These are phyloP conservation scores for Leucoagaricus sp. DNA, from an alignment of 1,284 basidiomycete species.

Conservation along the genomic window DNA sequence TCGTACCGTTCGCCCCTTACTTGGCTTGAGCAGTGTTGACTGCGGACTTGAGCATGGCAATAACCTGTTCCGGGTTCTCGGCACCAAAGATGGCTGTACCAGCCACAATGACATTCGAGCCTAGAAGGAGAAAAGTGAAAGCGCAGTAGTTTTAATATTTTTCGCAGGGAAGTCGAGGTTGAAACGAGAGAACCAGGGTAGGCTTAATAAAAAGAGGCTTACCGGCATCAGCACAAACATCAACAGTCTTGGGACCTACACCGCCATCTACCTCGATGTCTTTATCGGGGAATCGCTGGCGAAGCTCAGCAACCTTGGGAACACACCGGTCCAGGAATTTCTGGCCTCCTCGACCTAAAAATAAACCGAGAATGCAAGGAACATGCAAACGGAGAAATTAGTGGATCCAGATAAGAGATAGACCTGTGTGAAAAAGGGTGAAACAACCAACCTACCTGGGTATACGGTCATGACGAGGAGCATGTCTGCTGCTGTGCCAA, in stretches of 20 bases:
- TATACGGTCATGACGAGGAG: conserved; percentile 97
- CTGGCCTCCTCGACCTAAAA: conserved; percentile 86
- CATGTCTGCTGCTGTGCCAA: conserved; percentile 85
- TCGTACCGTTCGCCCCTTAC: conserved; percentile 17
- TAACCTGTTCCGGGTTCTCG: conserved; percentile 77
- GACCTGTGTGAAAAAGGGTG: background rate
- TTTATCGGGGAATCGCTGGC: conserved; percentile 86
- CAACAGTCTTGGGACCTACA: conserved; percentile 90
- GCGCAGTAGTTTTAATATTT: conserved; percentile 9
- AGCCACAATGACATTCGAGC: conserved; percentile 97
- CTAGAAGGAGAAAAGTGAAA: conserved; percentile 41
- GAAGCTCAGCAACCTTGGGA: conserved; percentile 90
- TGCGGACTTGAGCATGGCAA: conserved; percentile 68
- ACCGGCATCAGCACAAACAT: conserved; percentile 90
- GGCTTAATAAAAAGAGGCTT: conserved; percentile 32
- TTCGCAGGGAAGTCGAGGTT: background rate
- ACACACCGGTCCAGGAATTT: conserved; percentile 96
- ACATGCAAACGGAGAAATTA: background rate
- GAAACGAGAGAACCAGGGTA: background rate
- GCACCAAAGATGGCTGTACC: conserved; percentile 96
- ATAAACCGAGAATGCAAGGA: background rate
- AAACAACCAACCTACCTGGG: conserved; percentile 56
- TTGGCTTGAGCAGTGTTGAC: conserved; percentile 72
- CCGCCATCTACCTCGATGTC: conserved; percentile 99
- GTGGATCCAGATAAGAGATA: conserved; percentile 4